Evolutionary conservation across 192 early-diverging fungal species (phyloP), one percentile per base, ranked within the genome.

Genomic region (Rhizoclosmatium sp.): DNA sequence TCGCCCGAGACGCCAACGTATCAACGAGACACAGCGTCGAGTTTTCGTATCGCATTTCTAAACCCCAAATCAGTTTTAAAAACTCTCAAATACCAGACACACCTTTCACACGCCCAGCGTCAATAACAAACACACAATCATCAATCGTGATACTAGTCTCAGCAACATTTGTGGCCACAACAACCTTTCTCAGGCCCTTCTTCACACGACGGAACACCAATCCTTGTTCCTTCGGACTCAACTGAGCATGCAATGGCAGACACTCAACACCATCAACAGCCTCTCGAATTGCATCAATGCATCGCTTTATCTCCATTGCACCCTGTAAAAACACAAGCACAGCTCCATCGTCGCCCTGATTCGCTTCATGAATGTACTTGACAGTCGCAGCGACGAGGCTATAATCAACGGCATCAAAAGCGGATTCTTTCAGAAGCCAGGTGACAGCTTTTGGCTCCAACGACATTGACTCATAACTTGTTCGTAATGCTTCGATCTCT

Each of bases 121-220:
- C 94, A 76, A 95, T 88, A 2, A 94, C 93, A 73, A 89, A 88
- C 2, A 92, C 92, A 2, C 93, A 90, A 45, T 31, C 75, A 67
- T 74, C 73, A 59, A 86, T 86, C 56, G 84, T 85, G 21, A 94
- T 91, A 80, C 88, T 87, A 0, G 94, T 95, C 82, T 95, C 93
- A 4, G 93, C 94, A 58, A 95, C 89, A 70, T 94, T 95, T 10
- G 94, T 95, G 0, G 93, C 84, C 41, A 94, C 83, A 12, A 95
- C 90, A 41, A 94, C 87, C 82, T 95, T 95, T 39, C 92, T 80
- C 3, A 82, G 65, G 4, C 88, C 86, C 2, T 69, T 65, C 2
- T 84, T 80, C 0, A 87, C 78, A 0, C 69, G 65, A 68, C 84
- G 82, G 78, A 95, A 95, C n/a, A 95, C 93, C 3, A 80, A 21